These are phyloP conservation scores for Mikania micrantha DNA, from an alignment of 129 eudicot species.

Conservation along the genomic window DNA sequence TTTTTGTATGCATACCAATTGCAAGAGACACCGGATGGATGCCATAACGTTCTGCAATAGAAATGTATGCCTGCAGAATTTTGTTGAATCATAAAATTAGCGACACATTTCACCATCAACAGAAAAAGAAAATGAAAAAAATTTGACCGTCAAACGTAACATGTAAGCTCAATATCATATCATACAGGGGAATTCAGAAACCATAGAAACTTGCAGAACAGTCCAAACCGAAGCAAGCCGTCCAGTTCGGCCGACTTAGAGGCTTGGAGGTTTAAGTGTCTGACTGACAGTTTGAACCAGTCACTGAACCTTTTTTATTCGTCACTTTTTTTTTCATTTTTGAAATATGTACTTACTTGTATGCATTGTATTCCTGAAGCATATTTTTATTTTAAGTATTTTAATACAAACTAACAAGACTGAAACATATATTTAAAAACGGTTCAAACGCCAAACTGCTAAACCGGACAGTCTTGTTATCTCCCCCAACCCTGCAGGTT, in stretches of 20 bases:
- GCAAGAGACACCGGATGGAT: conserved; percentile 90
- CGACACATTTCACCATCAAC: not conserved
- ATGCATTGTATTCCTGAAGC: no score
- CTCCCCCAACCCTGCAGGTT: not conserved
- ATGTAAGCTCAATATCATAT: not conserved
- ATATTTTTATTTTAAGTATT: no score
- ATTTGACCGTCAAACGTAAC: not conserved
- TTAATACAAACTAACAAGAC: no score
- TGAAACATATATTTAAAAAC: no score
- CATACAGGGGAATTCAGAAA: no score
- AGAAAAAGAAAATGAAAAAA: not conserved
- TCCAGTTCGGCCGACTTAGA: not conserved
- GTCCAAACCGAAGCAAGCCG: not conserved
- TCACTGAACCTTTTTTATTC: not conserved
- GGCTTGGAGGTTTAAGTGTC: not conserved
- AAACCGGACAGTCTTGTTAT: not conserved
- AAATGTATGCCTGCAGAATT: conserved; percentile 54
- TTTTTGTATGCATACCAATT: conserved; percentile 42
- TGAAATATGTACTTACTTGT: not conserved
- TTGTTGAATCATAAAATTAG: conserved; percentile 3
- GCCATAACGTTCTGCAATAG: conserved; percentile 58
- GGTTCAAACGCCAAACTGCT: not conserved
- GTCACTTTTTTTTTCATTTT: no score
- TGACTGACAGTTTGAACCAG: not conserved
- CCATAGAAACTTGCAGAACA: no score